phyloP scores from a whole-genome alignment of 768 basidiomycete genomes.

The Amanita thiersii region DNA sequence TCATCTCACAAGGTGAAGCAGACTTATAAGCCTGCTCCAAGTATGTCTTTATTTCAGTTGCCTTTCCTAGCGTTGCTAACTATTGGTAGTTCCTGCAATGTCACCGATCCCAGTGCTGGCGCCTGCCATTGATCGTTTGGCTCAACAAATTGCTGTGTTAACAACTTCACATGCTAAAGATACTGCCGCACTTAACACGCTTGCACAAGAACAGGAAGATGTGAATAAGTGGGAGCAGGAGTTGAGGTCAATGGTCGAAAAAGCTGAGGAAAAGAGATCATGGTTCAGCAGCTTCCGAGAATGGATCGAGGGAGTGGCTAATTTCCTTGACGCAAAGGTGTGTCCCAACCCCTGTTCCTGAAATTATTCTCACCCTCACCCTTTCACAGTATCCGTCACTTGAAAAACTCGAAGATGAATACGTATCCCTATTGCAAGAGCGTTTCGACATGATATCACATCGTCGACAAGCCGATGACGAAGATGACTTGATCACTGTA shows the following conservation, averaged over 20 bases:
- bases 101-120: slow-evolving; percentile 59
- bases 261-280: slow-evolving; percentile 68
- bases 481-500: slow-evolving; percentile 70
- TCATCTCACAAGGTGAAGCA: slow-evolving; percentile 35
- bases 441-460: slow-evolving; percentile 57
- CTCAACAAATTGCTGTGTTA: slow-evolving; percentile 49
- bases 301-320: slow-evolving; percentile 75
- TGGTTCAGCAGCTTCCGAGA: slow-evolving; percentile 78
- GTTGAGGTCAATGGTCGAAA: slow-evolving; percentile 65
- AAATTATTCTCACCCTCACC: slow-evolving; percentile 1
- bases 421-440: slow-evolving; percentile 67
- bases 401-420: slow-evolving; percentile 71
- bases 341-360: slow-evolving; percentile 7
- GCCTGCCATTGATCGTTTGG: slow-evolving; percentile 51
- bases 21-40: slow-evolving; percentile 63
- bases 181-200: slow-evolving; percentile 42
- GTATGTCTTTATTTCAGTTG: slow-evolving; percentile 29
- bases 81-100: slow-evolving; percentile 50
- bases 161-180: slow-evolving; percentile 63
- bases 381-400: slow-evolving; percentile 58
- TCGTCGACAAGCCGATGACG: slow-evolving; percentile 69
- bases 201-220: slow-evolving; percentile 56
- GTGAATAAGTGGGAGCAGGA: slow-evolving; percentile 64
- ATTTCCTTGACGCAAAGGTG: slow-evolving; percentile 88
- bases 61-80: slow-evolving; percentile 10